Percentiles rank a stretch among this genome's conserved stretches.
phyloP scores from a whole-genome alignment of 345 rosid genomes.

The Nasturtium officinale region DNA sequence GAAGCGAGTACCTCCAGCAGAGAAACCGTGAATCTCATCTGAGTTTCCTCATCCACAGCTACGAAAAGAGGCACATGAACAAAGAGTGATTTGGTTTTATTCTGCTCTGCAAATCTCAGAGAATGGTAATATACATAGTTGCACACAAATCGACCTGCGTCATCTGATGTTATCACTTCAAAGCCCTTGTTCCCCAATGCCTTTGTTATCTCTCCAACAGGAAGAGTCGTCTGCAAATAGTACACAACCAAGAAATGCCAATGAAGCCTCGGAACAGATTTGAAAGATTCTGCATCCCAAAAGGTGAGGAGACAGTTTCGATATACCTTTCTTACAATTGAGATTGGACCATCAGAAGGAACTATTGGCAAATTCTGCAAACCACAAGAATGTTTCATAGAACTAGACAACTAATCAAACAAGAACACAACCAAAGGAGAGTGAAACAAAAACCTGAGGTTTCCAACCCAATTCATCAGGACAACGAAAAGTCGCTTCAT shows the following conservation, averaged over 20 bases:
- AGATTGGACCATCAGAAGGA: slow-evolving; percentile 77
- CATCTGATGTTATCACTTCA: slow-evolving; percentile 78
- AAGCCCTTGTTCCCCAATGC: slow-evolving; percentile 66
- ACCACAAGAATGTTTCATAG: slow-evolving; percentile 7
- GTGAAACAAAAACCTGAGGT: slow-evolving; percentile 71
- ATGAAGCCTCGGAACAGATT: no score
- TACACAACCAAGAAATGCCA: slow-evolving; percentile 2
- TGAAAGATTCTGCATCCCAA: background rate
- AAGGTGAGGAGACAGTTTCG: background rate
- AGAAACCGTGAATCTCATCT: slow-evolving; percentile 85
- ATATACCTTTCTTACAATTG: slow-evolving; percentile 72
- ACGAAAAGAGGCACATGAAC: slow-evolving; percentile 96
- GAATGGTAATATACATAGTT: slow-evolving; percentile 96
- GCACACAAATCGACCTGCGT: slow-evolving; percentile 98
- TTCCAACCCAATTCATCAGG: slow-evolving; percentile 99
- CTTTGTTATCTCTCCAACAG: slow-evolving; percentile 64
- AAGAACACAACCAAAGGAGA: slow-evolving; percentile 5
- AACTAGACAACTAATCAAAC: slow-evolving; percentile 2
- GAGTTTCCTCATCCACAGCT: slow-evolving; percentile 85
- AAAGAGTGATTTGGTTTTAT: slow-evolving; percentile 71
- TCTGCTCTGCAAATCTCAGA: slow-evolving; percentile 85
- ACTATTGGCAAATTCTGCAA: slow-evolving; percentile 83
- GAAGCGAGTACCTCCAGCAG: slow-evolving; percentile 92
- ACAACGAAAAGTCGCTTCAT: slow-evolving; percentile 96
- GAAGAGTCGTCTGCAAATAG: slow-evolving; percentile 62